phyloP scores from a whole-genome alignment of 2,329 filamentous ascomycete genomes.

The Aspergillus melleus region DNA sequence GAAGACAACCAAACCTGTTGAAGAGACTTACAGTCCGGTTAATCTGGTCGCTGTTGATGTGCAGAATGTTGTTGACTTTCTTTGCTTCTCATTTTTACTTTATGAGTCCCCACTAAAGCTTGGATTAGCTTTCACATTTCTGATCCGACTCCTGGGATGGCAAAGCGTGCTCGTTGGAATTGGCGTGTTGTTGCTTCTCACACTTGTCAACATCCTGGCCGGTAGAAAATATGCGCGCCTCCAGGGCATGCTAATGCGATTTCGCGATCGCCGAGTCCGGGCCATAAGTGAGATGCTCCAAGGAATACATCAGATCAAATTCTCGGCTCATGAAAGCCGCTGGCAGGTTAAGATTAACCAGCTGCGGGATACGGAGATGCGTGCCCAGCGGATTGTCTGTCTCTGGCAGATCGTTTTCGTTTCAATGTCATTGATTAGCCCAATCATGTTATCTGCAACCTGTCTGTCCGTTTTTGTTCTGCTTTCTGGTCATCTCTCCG shows the following conservation, averaged over 20 bases:
- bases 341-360: constrained; percentile 69
- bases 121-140: constrained; percentile 63
- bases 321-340: constrained; percentile 70
- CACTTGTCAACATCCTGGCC: constrained; percentile 66
- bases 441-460: constrained; percentile 69
- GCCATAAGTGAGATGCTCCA: constrained; percentile 72
- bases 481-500: constrained; percentile 60
- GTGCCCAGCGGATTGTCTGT: constrained; percentile 67
- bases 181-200: constrained; percentile 60
- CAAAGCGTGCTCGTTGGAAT: constrained; percentile 65
- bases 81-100: constrained; percentile 63
- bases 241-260: constrained; percentile 70
- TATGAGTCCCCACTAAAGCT: constrained; percentile 63
- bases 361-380: constrained; percentile 65
- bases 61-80: constrained; percentile 66
- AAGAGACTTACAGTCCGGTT: constrained; percentile 63
- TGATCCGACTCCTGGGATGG: constrained; percentile 69
- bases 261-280: constrained; percentile 70
- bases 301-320: constrained; percentile 80
- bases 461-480: constrained; percentile 66
- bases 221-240: constrained; percentile 63
- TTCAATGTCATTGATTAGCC: constrained; percentile 69
- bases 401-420: constrained; percentile 61
- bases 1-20: constrained; percentile 52
- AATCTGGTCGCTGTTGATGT: constrained; percentile 74